A percentile compares a stretch with the other conserved stretches of the same genome.
These are phyloP conservation scores for Linderina pennispora DNA, from an alignment of 192 early-diverging fungal genomes.

Conservation along the genomic window DNA sequence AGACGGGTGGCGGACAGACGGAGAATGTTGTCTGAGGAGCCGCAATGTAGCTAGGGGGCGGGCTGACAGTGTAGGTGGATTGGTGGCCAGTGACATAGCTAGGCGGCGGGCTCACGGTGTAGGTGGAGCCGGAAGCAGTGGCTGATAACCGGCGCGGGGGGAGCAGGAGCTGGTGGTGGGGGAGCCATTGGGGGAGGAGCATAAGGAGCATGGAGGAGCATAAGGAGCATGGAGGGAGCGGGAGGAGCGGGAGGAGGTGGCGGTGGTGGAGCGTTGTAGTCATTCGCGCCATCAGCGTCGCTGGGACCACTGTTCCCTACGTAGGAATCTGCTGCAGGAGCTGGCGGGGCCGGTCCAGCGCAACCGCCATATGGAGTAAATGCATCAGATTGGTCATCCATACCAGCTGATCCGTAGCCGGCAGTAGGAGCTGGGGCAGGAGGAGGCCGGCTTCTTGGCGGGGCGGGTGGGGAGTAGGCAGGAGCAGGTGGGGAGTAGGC, in stretches of 20 bases:
- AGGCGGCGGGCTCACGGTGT: background rate
- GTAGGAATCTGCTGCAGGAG: conserved; percentile 1
- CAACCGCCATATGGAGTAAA: too few relatives aligned
- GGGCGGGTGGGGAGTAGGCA: background rate
- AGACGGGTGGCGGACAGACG: too few relatives aligned
- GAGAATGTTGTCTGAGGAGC: background rate
- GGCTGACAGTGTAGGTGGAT: background rate
- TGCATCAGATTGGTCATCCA: too few relatives aligned
- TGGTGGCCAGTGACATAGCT: background rate
- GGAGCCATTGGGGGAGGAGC: too few relatives aligned
- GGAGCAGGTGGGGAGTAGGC: background rate
- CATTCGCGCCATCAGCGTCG: background rate
- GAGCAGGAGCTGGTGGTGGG: too few relatives aligned
- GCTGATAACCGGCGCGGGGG: too few relatives aligned
- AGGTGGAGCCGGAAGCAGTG: background rate
- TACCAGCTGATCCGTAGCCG: too few relatives aligned
- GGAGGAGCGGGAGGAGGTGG: too few relatives aligned
- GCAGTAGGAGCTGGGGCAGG: too few relatives aligned
- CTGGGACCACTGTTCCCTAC: too few relatives aligned
- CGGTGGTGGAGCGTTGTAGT: background rate
- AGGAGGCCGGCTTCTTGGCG: background rate
- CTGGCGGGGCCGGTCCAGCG: background rate
- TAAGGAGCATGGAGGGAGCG: too few relatives aligned
- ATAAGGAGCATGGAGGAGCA: too few relatives aligned
- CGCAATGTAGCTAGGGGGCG: background rate